Conservation (phyloP, 331 rosid species). For the Ulmus americana region DNA sequence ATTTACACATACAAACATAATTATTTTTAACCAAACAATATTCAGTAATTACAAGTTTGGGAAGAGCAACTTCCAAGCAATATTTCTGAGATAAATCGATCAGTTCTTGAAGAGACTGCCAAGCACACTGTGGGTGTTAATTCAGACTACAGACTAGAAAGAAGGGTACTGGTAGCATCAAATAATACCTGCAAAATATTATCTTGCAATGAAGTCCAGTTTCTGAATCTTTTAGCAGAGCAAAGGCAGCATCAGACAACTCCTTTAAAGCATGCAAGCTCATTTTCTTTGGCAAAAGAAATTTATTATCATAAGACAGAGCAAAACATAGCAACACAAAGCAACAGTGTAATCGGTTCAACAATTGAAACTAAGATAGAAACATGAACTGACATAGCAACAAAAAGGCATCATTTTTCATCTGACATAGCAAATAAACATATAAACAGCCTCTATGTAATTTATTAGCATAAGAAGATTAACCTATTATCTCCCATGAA, state of each 20-base stretch:
- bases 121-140: slow-evolving; percentile 26
- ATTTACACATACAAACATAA: slow-evolving; percentile 18
- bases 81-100: slow-evolving; percentile 66
- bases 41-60: slow-evolving; percentile 73
- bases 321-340: no score
- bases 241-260: slow-evolving; percentile 64
- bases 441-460: no score
- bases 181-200: slow-evolving; percentile 22
- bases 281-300: slow-evolving; percentile 52
- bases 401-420: no score
- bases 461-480: no score
- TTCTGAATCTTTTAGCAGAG: slow-evolving; percentile 80
- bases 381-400: no score
- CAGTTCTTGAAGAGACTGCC: slow-evolving; percentile 81
- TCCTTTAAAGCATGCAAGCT: slow-evolving; percentile 56
- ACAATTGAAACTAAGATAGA: no score
- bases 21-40: slow-evolving; percentile 24
- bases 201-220: slow-evolving; percentile 96
- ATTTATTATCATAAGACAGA: no score
- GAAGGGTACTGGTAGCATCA: slow-evolving; percentile 10
- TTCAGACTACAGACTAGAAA: slow-evolving; percentile 21
- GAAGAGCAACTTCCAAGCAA: slow-evolving; percentile 90
- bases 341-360: no score
- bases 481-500: no score
- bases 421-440: no score